Conservation (phyloP, 805 yeast genomes). For the Ogataea saltuana region DNA sequence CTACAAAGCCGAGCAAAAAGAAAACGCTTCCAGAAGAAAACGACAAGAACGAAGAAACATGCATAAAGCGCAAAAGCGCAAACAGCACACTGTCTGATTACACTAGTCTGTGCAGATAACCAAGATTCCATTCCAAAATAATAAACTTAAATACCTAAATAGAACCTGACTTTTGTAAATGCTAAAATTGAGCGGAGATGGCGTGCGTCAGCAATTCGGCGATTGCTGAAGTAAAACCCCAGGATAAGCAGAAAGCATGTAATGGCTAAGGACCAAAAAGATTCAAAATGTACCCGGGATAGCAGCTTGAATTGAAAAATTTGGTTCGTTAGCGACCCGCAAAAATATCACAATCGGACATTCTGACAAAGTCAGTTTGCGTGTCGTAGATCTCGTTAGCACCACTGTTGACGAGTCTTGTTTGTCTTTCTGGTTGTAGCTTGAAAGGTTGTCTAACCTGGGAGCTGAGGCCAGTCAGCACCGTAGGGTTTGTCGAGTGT, state of each 20-base stretch:
- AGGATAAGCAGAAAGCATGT: neutral
- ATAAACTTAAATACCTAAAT: too few relatives aligned
- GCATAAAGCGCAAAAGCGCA: too few relatives aligned
- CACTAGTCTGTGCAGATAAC: too few relatives aligned
- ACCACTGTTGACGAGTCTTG: constrained; percentile 5
- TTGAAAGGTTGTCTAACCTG: constrained; percentile 1
- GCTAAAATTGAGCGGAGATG: too few relatives aligned
- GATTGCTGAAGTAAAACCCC: neutral
- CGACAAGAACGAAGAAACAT: too few relatives aligned
- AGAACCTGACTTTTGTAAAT: too few relatives aligned
- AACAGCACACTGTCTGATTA: too few relatives aligned
- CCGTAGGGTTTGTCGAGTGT: constrained; percentile 5
- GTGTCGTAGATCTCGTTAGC: constrained; percentile 4
- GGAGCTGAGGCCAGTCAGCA: constrained; percentile 1
- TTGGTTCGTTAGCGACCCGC: constrained; percentile 2
- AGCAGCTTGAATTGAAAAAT: too few relatives aligned
- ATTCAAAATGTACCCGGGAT: too few relatives aligned
- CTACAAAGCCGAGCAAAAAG: constrained; percentile 6
- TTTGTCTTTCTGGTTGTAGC: neutral
- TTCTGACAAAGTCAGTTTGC: neutral
- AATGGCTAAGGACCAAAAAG: neutral
- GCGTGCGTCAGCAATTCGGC: constrained; percentile 3
- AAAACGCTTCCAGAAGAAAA: constrained; percentile 2
- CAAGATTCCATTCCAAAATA: too few relatives aligned
- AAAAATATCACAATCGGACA: constrained; percentile 1